Percentiles rank a stretch among this genome's conserved stretches.
These are phyloP conservation scores for Nemania bipapillata DNA, from an alignment of 2,329 filamentous ascomycete genomes.

Conservation along the genomic window DNA sequence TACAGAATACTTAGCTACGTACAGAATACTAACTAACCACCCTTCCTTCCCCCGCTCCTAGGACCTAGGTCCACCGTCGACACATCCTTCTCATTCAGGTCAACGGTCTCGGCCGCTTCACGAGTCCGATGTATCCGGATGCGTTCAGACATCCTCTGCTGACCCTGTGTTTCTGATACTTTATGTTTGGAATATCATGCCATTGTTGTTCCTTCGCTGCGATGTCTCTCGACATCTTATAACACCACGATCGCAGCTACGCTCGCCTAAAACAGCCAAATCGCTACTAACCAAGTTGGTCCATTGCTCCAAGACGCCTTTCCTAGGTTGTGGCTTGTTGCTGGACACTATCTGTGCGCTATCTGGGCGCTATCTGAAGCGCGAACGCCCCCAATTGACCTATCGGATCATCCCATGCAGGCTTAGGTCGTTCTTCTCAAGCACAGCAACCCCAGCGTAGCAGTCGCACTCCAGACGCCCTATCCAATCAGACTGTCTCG, in stretches of 20 bases:
- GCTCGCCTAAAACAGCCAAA: not conserved
- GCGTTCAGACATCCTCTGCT: not conserved
- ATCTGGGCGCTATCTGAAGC: not conserved
- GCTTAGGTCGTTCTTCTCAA: not conserved
- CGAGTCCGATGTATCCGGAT: conserved; percentile 19
- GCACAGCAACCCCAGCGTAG: not conserved
- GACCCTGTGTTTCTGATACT: not conserved
- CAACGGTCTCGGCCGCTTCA: conserved; percentile 25
- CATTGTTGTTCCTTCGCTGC: not conserved
- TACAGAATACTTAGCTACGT: too few species aligned
- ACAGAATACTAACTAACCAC: too few species aligned
- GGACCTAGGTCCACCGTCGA: conserved; percentile 8
- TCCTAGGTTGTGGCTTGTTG: not conserved
- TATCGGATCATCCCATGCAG: conserved; percentile 5
- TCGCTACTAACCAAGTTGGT: not conserved
- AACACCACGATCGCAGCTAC: not conserved
- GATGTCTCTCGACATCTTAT: not conserved
- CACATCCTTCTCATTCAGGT: not conserved
- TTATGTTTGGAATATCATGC: not conserved
- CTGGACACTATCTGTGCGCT: too few species aligned
- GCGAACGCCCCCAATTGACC: not conserved
- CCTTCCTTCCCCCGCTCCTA: not conserved
- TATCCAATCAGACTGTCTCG: conserved; percentile 13
- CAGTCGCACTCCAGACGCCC: not conserved
- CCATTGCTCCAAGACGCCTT: not conserved